Conservation (phyloP, 1,139 yeast genomes). For the Neolecta irregularis region DNA sequence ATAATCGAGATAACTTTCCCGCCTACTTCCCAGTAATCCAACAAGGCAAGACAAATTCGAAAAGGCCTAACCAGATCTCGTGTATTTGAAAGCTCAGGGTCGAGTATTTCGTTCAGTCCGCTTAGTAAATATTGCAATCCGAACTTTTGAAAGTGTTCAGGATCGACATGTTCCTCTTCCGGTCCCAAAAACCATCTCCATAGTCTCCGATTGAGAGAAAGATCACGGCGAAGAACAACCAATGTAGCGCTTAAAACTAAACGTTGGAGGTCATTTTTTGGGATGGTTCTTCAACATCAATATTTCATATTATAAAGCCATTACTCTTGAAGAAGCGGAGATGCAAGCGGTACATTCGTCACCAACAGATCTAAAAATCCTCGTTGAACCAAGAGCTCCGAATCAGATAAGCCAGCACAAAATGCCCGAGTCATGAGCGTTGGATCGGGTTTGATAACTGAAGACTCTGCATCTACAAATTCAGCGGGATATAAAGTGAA, state of each 20-base stretch:
- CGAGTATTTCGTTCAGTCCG: neutral
- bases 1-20: neutral
- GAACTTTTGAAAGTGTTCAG: constrained; percentile 1
- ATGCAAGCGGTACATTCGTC: constrained; percentile 47
- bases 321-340: constrained; percentile 36
- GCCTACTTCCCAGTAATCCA: constrained; percentile 1
- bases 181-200: constrained; percentile 93
- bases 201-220: constrained; percentile 81
- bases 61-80: neutral
- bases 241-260: constrained; percentile 42
- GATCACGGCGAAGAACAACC: constrained; percentile 67
- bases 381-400: constrained; percentile 60
- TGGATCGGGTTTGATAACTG: constrained; percentile 53
- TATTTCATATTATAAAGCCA: neutral
- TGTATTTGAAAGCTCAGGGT: neutral
- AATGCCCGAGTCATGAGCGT: constrained; percentile 66
- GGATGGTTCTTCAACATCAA: constrained; percentile 16
- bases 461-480: neutral
- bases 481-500: neutral
- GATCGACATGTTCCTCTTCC: constrained; percentile 12
- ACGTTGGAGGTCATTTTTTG: constrained; percentile 29
- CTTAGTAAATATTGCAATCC: neutral
- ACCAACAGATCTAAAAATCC: constrained; percentile 76
- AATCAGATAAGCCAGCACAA: constrained; percentile 46
- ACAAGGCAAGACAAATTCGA: neutral